These are phyloP conservation scores for Boletellus emodensis DNA, from an alignment of 768 basidiomycete genomes.

Conservation along the genomic window DNA sequence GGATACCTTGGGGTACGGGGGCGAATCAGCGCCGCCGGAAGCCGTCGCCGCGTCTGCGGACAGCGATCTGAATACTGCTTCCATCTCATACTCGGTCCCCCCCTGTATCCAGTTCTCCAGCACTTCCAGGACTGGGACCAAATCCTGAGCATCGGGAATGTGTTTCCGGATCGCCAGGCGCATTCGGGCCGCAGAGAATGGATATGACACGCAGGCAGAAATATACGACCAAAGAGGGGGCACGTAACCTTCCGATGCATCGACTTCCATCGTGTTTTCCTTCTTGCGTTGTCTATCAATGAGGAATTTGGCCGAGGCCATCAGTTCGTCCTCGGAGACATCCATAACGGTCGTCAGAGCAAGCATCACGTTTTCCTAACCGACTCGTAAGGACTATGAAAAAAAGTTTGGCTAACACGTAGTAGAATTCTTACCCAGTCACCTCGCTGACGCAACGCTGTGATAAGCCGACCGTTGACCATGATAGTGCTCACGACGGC, in stretches of 20 bases:
- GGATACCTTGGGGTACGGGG: conserved; percentile 33
- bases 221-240: conserved; percentile 38
- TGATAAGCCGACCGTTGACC: conserved; percentile 57
- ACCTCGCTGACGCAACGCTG: conserved; percentile 44
- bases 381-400: not conserved
- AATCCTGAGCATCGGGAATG: conserved; percentile 36
- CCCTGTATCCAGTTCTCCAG: conserved; percentile 40
- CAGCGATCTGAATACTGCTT: conserved; percentile 20
- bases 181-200: conserved; percentile 36
- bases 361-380: conserved; percentile 40
- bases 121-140: conserved; percentile 35
- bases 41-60: conserved; percentile 14
- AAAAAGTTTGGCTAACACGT: not conserved
- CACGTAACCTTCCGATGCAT: conserved; percentile 22
- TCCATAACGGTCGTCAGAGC: conserved; percentile 57
- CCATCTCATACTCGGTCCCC: conserved; percentile 25
- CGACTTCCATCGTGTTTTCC: conserved; percentile 36
- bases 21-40: conserved; percentile 12
- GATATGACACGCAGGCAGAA: conserved; percentile 37
- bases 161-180: conserved; percentile 43
- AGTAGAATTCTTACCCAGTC: conserved; percentile 59
- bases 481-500: conserved; percentile 56
- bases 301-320: conserved; percentile 47
- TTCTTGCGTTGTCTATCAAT: conserved; percentile 35
- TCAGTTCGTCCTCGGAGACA: conserved; percentile 60